Conservation (phyloP, 352 stramenopile species). For the Phytophthora colocasiae region DNA sequence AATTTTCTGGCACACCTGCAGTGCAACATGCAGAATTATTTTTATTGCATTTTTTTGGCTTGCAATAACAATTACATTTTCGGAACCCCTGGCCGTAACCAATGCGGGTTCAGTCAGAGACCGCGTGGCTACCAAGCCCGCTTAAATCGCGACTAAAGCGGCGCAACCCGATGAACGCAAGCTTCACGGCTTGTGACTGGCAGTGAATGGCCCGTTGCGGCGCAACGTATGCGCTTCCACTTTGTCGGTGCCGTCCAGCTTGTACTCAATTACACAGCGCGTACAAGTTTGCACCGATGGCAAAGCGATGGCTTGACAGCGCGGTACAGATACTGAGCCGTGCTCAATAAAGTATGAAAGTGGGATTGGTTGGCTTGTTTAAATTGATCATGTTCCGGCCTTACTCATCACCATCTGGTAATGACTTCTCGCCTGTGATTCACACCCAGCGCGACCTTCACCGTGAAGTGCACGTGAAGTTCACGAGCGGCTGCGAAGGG, state of each 20-base stretch:
- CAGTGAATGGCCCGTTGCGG: background rate
- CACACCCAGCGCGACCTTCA: background rate
- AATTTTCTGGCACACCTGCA: too few species aligned
- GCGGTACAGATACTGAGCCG: background rate
- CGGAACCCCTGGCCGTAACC: too few species aligned
- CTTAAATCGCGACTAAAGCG: constrained; percentile 5
- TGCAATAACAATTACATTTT: too few species aligned
- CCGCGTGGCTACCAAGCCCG: constrained; percentile 8
- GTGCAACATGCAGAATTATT: too few species aligned
- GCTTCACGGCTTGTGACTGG: too few species aligned
- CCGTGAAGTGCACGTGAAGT: background rate
- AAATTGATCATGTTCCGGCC: too few species aligned
- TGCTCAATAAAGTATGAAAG: background rate
- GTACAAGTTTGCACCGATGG: too few species aligned
- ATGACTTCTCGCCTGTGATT: too few species aligned
- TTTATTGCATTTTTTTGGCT: too few species aligned
- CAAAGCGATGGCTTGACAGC: too few species aligned
- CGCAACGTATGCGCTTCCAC: too few species aligned
- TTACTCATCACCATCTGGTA: too few species aligned
- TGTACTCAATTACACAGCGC: background rate
- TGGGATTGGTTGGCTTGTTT: background rate
- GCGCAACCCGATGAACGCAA: background rate
- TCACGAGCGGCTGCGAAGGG: constrained; percentile 2
- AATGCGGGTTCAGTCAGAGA: constrained; percentile 3
- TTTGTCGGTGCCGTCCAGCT: background rate